Evolutionary conservation across 202 grass and related monocot species (phyloP).

Genomic region (Eragrostis tef): DNA sequence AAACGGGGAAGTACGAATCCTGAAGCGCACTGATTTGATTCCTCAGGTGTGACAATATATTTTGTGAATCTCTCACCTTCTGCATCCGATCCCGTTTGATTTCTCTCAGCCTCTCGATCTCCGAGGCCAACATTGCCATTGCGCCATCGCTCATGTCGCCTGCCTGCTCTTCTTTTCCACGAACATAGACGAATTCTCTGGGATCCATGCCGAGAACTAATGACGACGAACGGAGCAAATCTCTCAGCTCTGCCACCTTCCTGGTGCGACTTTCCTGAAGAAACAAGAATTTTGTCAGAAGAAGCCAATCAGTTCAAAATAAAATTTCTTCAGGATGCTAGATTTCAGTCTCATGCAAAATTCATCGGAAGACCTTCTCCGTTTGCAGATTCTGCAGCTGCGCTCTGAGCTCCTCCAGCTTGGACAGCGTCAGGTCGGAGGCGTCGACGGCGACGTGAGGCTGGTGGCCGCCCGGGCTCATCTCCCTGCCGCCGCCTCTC

Average conservation of each 20-base stretch:
- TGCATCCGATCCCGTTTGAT: constrained; percentile 70
- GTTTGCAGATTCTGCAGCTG: constrained; percentile 57
- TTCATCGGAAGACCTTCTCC: constrained; percentile 62
- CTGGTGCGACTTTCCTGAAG: constrained; percentile 61
- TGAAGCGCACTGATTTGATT: too few species aligned
- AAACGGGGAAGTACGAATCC: not conserved
- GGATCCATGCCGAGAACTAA: constrained; percentile 73
- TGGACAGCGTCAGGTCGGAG: constrained; percentile 62
- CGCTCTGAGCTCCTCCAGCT: constrained; percentile 58
- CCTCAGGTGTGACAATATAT: too few species aligned
- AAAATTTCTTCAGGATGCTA: too few species aligned
- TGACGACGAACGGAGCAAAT: constrained; percentile 57
- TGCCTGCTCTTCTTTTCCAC: constrained; percentile 20
- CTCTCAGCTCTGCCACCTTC: constrained; percentile 55
- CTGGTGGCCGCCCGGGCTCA: constrained; percentile 38
- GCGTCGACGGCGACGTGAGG: constrained; percentile 3
- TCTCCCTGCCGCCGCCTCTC: constrained; percentile 63
- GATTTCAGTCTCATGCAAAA: not conserved
- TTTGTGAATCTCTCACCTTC: constrained; percentile 24
- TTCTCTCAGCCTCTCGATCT: constrained; percentile 59
- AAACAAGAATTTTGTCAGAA: too few species aligned
- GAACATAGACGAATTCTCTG: constrained; percentile 18
- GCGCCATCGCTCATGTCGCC: constrained; percentile 58
- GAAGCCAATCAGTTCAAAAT: too few species aligned
- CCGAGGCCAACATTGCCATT: constrained; percentile 50